phyloP scores from a whole-genome alignment of 306 rosid genomes.

The Citrullus amarus region DNA sequence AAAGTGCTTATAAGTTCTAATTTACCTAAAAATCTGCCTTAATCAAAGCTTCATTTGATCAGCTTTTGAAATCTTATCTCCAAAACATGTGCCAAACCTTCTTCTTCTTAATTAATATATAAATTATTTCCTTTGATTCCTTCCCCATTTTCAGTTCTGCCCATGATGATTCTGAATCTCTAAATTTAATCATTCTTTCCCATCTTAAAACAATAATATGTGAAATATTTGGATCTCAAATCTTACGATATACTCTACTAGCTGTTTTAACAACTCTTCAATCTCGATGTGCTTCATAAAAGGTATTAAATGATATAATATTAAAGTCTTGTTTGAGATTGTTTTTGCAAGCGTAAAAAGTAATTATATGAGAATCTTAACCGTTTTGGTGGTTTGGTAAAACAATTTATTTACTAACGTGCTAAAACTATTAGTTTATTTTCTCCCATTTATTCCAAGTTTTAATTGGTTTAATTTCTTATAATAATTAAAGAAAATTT shows the following conservation, averaged over 20 bases:
- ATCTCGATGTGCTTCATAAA: too few relatives aligned
- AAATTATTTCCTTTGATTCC: background rate
- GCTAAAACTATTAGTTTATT: too few relatives aligned
- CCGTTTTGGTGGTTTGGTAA: too few relatives aligned
- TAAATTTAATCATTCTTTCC: background rate
- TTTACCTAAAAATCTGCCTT: slow-evolving; percentile 5
- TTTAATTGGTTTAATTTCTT: too few relatives aligned
- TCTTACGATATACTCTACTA: background rate
- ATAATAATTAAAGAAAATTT: too few relatives aligned
- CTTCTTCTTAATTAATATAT: background rate
- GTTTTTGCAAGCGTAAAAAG: too few relatives aligned
- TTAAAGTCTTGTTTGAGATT: too few relatives aligned
- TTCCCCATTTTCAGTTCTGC: background rate
- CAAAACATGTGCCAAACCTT: background rate
- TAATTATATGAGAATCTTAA: too few relatives aligned
- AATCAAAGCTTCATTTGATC: background rate
- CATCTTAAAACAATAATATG: background rate
- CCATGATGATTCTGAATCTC: background rate
- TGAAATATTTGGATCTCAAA: background rate
- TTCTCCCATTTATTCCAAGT: too few relatives aligned
- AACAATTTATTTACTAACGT: too few relatives aligned
- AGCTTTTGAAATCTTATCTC: background rate
- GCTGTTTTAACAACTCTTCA: too few relatives aligned
- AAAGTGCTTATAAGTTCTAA: background rate
- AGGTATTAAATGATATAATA: too few relatives aligned